Evolutionary conservation across 2,329 filamentous ascomycete species (phyloP), one percentile per base, ranked within the genome.

Genomic region (Botrytis fabae): DNA sequence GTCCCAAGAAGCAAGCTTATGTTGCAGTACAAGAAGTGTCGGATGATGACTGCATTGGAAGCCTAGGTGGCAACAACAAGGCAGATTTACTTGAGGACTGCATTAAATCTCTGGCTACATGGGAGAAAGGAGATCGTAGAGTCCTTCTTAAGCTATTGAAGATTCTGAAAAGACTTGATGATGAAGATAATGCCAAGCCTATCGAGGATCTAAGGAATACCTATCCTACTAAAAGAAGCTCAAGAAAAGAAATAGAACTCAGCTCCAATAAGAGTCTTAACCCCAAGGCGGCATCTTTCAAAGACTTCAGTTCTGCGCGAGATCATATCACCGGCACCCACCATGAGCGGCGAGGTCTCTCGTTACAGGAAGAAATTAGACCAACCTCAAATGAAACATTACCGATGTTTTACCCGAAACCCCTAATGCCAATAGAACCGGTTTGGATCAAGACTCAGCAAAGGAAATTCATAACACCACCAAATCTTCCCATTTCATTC

Each of bases 111-210:
- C 68, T 78, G 63, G 62, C 60, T 28, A 61, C 72, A 46, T 73
- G 76, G 73, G 75, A 76, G 44, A 77, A 75, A 35, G 65, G 69
- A 3, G 75, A 78, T 42, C 71, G 75, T 22, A 54, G 71, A 48
- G 69, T 72, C 5, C 71, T 80, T 32, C 70, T 73, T 20, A 73
- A 75, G 28, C 42, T 79, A 44, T 59, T 80, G 9, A 71, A 78
- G 18, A 73, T 75, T 35, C 28, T 80, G 40, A 76, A 76, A 35
- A 64, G 73, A 25, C 54, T 73, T 16, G 71, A 75, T 35, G 40
- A 25, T 35, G 40, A 25, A 32, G 57, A 73, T 44, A 9, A 44
- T 38, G 25, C 16, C 59, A 70, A 28, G 46, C 46, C 66, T n/a
- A 35, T 32, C 25, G 35, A 59, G 8, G 22, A 25, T 18, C 18